Evolutionary conservation across 805 yeast genomes (phyloP).

Genomic region (Candida loeiensis): DNA sequence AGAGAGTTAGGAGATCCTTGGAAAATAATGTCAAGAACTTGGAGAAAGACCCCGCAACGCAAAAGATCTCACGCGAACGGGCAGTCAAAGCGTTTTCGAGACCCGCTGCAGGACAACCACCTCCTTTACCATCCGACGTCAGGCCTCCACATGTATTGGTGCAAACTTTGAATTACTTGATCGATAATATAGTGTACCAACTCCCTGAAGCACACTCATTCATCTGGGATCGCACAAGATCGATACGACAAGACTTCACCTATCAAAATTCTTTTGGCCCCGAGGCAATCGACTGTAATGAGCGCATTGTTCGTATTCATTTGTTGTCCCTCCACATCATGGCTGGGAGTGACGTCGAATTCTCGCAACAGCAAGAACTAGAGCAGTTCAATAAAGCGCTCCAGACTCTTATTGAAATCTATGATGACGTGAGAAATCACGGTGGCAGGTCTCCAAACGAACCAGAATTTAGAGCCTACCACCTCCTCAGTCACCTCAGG

Average conservation of each 20-base stretch:
- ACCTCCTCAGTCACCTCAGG: slow-evolving; percentile 69
- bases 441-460: slow-evolving; percentile 77
- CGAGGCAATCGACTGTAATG: slow-evolving; percentile 91
- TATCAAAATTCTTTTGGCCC: slow-evolving; percentile 92
- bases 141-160: slow-evolving; percentile 81
- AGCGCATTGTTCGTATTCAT: slow-evolving; percentile 85
- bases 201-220: slow-evolving; percentile 87
- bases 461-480: slow-evolving; percentile 90
- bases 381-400: slow-evolving; percentile 91
- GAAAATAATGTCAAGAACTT: slow-evolving; percentile 81
- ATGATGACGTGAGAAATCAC: slow-evolving; percentile 68
- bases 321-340: slow-evolving; percentile 76
- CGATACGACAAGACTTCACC: slow-evolving; percentile 95
- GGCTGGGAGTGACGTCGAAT: slow-evolving; percentile 69
- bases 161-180: slow-evolving; percentile 65
- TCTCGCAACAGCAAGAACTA: slow-evolving; percentile 90
- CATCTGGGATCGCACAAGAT: slow-evolving; percentile 95
- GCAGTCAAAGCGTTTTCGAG: slow-evolving; percentile 93
- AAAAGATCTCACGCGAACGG: slow-evolving; percentile 50
- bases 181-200: slow-evolving; percentile 56
- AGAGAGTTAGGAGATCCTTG: slow-evolving; percentile 78
- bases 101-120: slow-evolving; percentile 98
- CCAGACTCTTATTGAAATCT: slow-evolving; percentile 84
- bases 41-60: slow-evolving; percentile 60
- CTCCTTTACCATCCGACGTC: slow-evolving; percentile 95